phyloP scores from a whole-genome alignment of 2,329 filamentous ascomycete genomes.

The Fusarium globosum region DNA sequence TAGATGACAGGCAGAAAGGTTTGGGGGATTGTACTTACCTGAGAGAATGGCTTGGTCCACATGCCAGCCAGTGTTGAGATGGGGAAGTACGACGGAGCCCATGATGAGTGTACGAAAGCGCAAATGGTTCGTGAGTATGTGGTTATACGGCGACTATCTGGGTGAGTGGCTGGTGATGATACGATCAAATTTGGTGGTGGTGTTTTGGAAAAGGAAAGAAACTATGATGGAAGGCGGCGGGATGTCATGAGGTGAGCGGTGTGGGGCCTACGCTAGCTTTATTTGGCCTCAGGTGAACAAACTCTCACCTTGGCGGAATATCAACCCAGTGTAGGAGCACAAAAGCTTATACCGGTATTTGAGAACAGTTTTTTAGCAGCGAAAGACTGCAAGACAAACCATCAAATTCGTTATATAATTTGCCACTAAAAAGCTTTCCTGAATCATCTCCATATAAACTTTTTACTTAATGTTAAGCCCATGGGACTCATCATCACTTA shows the following conservation, averaged over 20 bases:
- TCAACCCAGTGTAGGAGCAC: background rate
- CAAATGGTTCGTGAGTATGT: too few relatives aligned
- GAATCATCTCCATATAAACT: background rate
- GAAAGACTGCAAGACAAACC: background rate
- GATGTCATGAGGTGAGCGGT: conserved; percentile 2
- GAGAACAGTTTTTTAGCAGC: background rate
- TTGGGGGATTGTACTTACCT: conserved; percentile 11
- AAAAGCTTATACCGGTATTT: background rate
- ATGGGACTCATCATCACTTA: background rate
- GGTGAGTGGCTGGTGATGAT: background rate
- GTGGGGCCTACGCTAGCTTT: background rate
- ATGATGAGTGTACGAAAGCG: conserved; percentile 47
- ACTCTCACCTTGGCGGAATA: conserved; percentile 6
- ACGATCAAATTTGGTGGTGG: background rate
- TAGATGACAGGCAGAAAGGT: background rate
- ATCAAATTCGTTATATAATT: too few relatives aligned
- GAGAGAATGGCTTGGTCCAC: conserved; percentile 92
- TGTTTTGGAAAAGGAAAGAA: conserved; percentile 9
- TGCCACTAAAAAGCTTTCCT: background rate
- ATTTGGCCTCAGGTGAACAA: conserved; percentile 11
- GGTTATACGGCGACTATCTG: background rate
- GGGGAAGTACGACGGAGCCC: conserved; percentile 91
- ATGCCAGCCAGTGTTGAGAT: conserved; percentile 94
- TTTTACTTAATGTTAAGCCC: background rate
- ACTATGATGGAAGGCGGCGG: conserved; percentile 27